These are phyloP conservation scores for Cercospora berteroae DNA, from an alignment of 2,329 filamentous ascomycete genomes.

Conservation along the genomic window DNA sequence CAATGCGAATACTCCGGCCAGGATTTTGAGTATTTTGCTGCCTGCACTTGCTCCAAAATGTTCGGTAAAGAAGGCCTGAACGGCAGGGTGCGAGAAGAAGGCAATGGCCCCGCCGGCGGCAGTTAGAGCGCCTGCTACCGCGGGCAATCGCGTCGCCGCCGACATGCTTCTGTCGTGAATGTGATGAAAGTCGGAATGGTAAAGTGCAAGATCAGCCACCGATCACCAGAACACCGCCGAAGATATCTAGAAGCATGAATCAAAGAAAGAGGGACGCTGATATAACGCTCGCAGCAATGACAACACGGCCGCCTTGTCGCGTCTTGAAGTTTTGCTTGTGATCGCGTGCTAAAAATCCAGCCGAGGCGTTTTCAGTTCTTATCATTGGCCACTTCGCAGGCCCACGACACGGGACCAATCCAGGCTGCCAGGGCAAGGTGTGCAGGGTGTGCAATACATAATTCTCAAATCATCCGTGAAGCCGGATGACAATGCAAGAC, in stretches of 20 bases:
- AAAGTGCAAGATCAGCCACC: background rate
- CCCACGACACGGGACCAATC: background rate
- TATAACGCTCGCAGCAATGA: background rate
- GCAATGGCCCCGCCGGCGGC: conserved; percentile 27
- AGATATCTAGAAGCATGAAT: background rate
- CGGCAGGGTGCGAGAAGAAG: conserved; percentile 29
- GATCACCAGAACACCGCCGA: background rate
- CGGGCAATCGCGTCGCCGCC: conserved; percentile 32
- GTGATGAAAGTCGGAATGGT: conserved; percentile 1
- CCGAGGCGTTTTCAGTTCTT: background rate
- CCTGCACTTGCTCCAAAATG: conserved; percentile 26
- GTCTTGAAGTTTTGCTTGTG: conserved; percentile 8
- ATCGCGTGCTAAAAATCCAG: background rate
- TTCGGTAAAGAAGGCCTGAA: conserved; percentile 30
- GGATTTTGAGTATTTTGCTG: conserved; percentile 25
- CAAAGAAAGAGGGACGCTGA: background rate
- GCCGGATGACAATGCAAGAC: background rate
- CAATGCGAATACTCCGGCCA: conserved; percentile 49
- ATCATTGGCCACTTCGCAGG: background rate
- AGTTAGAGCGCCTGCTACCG: conserved; percentile 32
- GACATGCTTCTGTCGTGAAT: conserved; percentile 30
- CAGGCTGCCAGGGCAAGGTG: background rate
- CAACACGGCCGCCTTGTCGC: background rate
- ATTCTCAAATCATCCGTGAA: background rate
- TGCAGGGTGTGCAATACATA: background rate